phyloP scores from a whole-genome alignment of 192 early-diverging fungal genomes.

The Funneliformis geosporum region DNA sequence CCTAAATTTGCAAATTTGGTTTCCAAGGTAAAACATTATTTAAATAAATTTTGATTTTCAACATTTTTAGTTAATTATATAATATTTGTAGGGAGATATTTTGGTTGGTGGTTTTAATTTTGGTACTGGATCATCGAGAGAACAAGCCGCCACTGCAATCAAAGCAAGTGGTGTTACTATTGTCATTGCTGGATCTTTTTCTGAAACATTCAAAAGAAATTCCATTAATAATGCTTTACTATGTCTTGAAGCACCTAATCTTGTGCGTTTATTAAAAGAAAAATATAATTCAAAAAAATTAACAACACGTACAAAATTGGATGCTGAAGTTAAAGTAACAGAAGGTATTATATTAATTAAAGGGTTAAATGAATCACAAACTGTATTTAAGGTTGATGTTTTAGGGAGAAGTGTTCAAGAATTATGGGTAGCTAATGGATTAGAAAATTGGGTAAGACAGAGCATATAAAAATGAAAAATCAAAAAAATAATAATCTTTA shows the following conservation, averaged over 20 bases:
- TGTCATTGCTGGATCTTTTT: conserved; percentile 89
- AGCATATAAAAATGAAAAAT: neutral
- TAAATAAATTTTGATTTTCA: neutral
- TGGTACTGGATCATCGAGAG: conserved; percentile 95
- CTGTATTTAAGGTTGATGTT: conserved; percentile 51
- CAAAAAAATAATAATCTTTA: neutral
- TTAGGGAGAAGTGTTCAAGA: conserved; percentile 97
- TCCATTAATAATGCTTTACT: conserved; percentile 97
- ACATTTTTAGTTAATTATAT: neutral
- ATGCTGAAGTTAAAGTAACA: conserved; percentile 68
- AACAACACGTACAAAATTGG: conserved; percentile 79
- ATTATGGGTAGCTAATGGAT: conserved; percentile 88
- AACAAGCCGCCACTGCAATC: conserved; percentile 96
- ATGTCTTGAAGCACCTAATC: conserved; percentile 81
- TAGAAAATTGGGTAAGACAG: conserved; percentile 93
- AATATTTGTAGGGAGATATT: conserved; percentile 65
- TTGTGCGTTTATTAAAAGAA: conserved; percentile 74
- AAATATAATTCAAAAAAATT: conserved; percentile 47
- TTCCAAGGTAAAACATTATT: conserved; percentile 44
- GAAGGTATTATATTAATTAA: conserved; percentile 62
- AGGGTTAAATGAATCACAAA: conserved; percentile 39
- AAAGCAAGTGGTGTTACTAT: conserved; percentile 82
- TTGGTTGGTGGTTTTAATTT: conserved; percentile 95
- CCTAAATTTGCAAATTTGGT: conserved; percentile 75
- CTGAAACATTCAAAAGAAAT: conserved; percentile 99